Evolutionary conservation across 495 filamentous ascomycete species (phyloP), one percentile per base, ranked within the genome.

Genomic region (Gamarada debralockiae): DNA sequence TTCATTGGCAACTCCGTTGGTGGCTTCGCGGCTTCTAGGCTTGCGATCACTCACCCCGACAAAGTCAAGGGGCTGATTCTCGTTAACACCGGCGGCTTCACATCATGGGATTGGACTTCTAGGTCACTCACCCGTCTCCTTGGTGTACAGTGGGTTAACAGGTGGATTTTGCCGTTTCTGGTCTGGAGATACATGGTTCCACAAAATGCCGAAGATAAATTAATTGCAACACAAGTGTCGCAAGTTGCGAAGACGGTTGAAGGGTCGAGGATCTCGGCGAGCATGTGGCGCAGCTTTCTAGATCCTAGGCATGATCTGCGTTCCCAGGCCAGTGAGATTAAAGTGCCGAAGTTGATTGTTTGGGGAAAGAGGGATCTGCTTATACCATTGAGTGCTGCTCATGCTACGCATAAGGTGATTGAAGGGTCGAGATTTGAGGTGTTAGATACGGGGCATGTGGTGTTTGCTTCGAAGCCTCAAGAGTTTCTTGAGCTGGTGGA

Each of bases 131-230:
- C 42, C 13, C 42, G 24, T 2, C 42, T 24, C 6, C n/a, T 46
- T 9, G 21, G 21, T 46, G 14, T 46, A n/a, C 42, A 5, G 17
- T 29, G 21, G 21, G 21, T 46, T 14, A 46, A 46, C 42, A 46
- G n/a, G n/a, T 9, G 21, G 20, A 15, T 46, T 24, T 23, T 29
- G 42, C 42, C 42, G 10, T 27, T 12, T 13, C 7, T 46, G 4
- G 42, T 46, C n/a, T 46, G 42, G 42, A 46, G 25, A 29, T 46
- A 46, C 42, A 46, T 46, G 42, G 12, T 29, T 14, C 42, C 42
- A 4, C 42, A 46, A 29, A 46, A n/a, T 24, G 42, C 22, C 10
- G 2, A 10, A 2, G 42, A 46, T 8, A 46, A 46, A 15, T 4
- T 23, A 6, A 46, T 46, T 15, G 7, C 42, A 3, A 24, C 12